A percentile compares a stretch with the other conserved stretches of the same genome.
phyloP scores from a whole-genome alignment of 2,329 filamentous ascomycete species.

The Epichloe brachyelytri region DNA sequence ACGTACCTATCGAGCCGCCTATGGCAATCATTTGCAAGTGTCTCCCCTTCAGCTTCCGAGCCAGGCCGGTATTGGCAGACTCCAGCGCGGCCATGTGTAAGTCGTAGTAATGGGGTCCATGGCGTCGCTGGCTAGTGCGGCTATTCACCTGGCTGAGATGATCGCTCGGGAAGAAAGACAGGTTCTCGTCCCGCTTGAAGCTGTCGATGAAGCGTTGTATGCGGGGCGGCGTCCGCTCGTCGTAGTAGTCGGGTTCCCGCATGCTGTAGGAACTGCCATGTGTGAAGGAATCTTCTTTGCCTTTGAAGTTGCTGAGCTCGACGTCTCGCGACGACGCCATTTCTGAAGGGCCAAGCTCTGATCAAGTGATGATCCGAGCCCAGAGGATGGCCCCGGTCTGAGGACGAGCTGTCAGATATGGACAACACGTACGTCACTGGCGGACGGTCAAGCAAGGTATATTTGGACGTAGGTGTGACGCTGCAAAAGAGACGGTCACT shows the following conservation, averaged over 20 bases:
- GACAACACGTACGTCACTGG: too few species aligned
- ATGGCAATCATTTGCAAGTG: constrained; percentile 98
- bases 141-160: constrained; percentile 25
- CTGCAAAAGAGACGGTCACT: too few species aligned
- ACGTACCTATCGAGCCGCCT: constrained; percentile 69
- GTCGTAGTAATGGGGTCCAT: constrained; percentile 40
- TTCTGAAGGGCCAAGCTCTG: not conserved
- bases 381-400: not conserved
- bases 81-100: constrained; percentile 50
- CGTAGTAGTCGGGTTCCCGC: constrained; percentile 37
- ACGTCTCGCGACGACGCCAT: constrained; percentile 30
- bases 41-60: constrained; percentile 64
- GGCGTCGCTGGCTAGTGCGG: not conserved
- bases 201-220: constrained; percentile 40
- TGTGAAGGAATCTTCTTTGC: constrained; percentile 43
- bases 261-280: constrained; percentile 38
- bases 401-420: too few species aligned
- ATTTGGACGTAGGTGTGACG: too few species aligned
- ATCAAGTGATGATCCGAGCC: not conserved
- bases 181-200: constrained; percentile 48
- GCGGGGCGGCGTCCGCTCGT: constrained; percentile 21
- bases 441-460: too few species aligned
- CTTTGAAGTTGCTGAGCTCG: constrained; percentile 44
- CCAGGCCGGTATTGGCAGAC: constrained; percentile 63
- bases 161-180: constrained; percentile 33